Conservation (phyloP, 345 rosid genomes). For the Nasturtium officinale region DNA sequence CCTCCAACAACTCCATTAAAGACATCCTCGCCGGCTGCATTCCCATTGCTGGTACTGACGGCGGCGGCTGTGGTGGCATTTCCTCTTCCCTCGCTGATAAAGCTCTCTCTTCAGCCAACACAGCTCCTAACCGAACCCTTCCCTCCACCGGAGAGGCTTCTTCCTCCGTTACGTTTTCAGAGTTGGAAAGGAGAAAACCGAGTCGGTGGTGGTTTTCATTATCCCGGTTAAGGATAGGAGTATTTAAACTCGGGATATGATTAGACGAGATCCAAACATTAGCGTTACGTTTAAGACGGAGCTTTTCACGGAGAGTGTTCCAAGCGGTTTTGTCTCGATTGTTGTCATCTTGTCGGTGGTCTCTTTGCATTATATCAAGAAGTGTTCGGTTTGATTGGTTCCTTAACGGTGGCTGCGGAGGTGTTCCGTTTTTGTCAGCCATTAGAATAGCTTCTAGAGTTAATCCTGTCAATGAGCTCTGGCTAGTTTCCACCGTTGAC, state of each 20-base stretch:
- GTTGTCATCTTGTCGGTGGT: conserved; percentile 31
- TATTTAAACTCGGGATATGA: conserved; percentile 52
- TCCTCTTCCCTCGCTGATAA: conserved; percentile 63
- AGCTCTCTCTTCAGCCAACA: conserved; percentile 64
- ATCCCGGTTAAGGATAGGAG: conserved; percentile 35
- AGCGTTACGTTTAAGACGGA: conserved; percentile 68
- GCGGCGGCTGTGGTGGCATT: neutral
- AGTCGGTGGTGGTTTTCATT: conserved; percentile 26
- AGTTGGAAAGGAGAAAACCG: conserved; percentile 47
- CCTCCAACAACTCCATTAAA: conserved; percentile 89
- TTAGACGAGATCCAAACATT: conserved; percentile 65
- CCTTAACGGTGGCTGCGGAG: conserved; percentile 35
- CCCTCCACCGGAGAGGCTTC: conserved; percentile 33
- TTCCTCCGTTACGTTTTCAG: conserved; percentile 23
- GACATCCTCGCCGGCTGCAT: conserved; percentile 70
- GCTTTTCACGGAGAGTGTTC: conserved; percentile 67
- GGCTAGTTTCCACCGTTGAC: conserved; percentile 51
- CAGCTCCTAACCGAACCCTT: conserved; percentile 44
- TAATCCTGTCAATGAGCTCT: conserved; percentile 39
- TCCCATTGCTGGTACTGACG: conserved; percentile 41
- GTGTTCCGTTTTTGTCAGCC: conserved; percentile 37
- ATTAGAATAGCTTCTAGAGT: conserved; percentile 45
- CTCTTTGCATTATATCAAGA: conserved; percentile 62
- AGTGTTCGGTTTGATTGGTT: conserved; percentile 50
- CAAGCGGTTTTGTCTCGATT: conserved; percentile 61